These are phyloP conservation scores for Colletotrichum musicola DNA, from an alignment of 2,329 filamentous ascomycete species.

Conservation along the genomic window DNA sequence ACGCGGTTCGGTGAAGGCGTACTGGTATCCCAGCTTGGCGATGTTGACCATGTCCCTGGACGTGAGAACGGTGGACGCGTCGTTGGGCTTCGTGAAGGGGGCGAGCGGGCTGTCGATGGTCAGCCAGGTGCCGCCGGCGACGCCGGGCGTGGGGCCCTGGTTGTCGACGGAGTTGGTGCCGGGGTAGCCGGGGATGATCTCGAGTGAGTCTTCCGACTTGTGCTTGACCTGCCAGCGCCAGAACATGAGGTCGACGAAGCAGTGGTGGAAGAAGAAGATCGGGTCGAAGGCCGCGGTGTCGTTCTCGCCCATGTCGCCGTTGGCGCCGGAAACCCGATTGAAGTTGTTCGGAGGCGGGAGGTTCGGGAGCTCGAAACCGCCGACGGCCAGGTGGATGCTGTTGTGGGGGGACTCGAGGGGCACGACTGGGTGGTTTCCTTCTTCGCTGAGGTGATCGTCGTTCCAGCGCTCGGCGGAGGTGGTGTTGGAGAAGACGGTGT, in stretches of 20 bases:
- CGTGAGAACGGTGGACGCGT: not conserved
- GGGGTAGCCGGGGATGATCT: slow-evolving; percentile 25
- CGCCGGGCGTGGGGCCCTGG: too few relatives aligned
- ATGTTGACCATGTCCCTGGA: slow-evolving; percentile 16
- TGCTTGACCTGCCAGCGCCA: slow-evolving; percentile 47
- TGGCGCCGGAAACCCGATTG: slow-evolving; percentile 41
- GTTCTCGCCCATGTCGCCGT: slow-evolving; percentile 51
- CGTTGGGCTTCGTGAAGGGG: too few relatives aligned
- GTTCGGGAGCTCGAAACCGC: slow-evolving; percentile 40
- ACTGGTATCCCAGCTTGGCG: slow-evolving; percentile 39
- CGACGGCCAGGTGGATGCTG: slow-evolving; percentile 46
- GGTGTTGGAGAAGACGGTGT: slow-evolving; percentile 50
- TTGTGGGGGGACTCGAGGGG: slow-evolving; percentile 46
- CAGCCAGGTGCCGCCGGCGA: too few relatives aligned
- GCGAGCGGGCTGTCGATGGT: too few relatives aligned
- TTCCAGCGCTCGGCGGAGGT: slow-evolving; percentile 42
- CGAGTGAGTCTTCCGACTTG: slow-evolving; percentile 6
- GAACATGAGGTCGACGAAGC: slow-evolving; percentile 47
- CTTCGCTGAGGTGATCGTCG: slow-evolving; percentile 32
- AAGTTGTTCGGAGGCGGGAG: not conserved
- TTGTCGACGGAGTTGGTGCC: slow-evolving; percentile 32
- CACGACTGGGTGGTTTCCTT: slow-evolving; percentile 16
- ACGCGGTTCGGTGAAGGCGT: not conserved
- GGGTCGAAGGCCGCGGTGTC: slow-evolving; percentile 52
- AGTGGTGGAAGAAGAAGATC: slow-evolving; percentile 50